Percentiles rank a stretch among this genome's conserved stretches.
phyloP scores from a whole-genome alignment of 1,284 basidiomycete genomes.

The Ceratobasidium sp. region DNA sequence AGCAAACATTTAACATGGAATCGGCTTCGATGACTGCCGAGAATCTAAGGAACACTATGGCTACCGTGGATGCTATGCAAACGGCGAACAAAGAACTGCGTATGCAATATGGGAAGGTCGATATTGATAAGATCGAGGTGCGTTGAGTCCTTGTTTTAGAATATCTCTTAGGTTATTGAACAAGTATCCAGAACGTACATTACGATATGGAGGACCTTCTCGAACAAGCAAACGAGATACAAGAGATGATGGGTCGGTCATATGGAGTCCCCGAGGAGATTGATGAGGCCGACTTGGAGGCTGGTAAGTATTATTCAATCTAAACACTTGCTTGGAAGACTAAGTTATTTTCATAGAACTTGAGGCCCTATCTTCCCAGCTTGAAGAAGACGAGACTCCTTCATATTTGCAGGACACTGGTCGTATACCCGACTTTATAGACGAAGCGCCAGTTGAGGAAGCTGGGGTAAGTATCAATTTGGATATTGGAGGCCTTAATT shows the following conservation, averaged over 20 bases:
- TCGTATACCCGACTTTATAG: slow-evolving; percentile 90
- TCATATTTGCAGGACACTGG: slow-evolving; percentile 88
- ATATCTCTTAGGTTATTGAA: slow-evolving; percentile 20
- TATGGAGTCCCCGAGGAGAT: slow-evolving; percentile 98
- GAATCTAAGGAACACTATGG: slow-evolving; percentile 99
- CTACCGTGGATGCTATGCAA: slow-evolving; percentile 99
- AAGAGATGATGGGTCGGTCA: slow-evolving; percentile 92
- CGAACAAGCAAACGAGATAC: slow-evolving; percentile 98
- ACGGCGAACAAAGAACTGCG: slow-evolving; percentile 97
- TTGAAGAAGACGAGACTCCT: slow-evolving; percentile 85
- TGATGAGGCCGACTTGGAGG: slow-evolving; percentile 97
- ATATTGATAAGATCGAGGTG: slow-evolving; percentile 99
- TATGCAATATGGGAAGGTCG: slow-evolving; percentile 97
- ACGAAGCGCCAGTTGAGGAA: slow-evolving; percentile 74
- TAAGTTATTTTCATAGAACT: slow-evolving; percentile 70
- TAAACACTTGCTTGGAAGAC: slow-evolving; percentile 33
- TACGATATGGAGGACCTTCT: slow-evolving; percentile 99
- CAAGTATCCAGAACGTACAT: slow-evolving; percentile 79
- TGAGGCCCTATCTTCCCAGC: slow-evolving; percentile 86
- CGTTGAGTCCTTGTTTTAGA: slow-evolving; percentile 50
- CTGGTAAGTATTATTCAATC: slow-evolving; percentile 69
- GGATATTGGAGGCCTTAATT: background rate
- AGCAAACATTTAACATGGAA: slow-evolving; percentile 99
- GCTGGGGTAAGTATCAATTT: slow-evolving; percentile 38
- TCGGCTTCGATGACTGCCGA: slow-evolving; percentile 96